Conservation (phyloP, 371 early-diverging fungal genomes). For the Mucor velutinosus region DNA sequence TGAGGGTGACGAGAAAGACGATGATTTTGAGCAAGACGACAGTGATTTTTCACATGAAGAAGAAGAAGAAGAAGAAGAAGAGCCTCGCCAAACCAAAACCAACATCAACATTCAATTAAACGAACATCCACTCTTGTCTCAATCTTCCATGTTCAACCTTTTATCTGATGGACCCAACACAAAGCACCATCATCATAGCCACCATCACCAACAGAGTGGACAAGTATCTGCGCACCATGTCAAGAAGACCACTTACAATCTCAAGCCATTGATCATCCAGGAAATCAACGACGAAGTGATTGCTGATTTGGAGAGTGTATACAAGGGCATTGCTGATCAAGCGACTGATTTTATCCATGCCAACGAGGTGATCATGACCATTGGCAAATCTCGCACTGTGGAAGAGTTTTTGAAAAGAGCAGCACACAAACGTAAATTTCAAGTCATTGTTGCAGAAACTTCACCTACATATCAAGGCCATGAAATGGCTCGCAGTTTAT, state of each 20-base stretch:
- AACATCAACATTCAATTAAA: conserved; percentile 2
- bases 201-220: conserved; percentile 16
- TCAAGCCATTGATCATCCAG: conserved; percentile 79
- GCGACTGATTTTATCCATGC: conserved; percentile 90
- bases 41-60: conserved; percentile 8
- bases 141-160: conserved; percentile 68
- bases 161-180: conserved; percentile 51
- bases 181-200: conserved; percentile 30
- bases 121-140: conserved; percentile 28
- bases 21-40: background rate
- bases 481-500: conserved; percentile 77
- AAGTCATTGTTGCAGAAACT: conserved; percentile 92
- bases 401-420: conserved; percentile 86
- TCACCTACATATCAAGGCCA: conserved; percentile 89
- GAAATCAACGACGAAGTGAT: conserved; percentile 83
- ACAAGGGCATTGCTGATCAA: conserved; percentile 75
- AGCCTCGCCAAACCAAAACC: background rate
- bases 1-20: conserved; percentile 2
- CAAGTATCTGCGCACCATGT: background rate
- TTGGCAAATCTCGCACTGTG: conserved; percentile 87
- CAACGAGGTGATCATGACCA: conserved; percentile 94
- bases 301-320: conserved; percentile 75
- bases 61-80: background rate
- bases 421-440: conserved; percentile 85
- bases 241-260: conserved; percentile 36